Evolutionary conservation across 176 grass and related monocot species (phyloP).

Genomic region (Oryza officinalis): DNA sequence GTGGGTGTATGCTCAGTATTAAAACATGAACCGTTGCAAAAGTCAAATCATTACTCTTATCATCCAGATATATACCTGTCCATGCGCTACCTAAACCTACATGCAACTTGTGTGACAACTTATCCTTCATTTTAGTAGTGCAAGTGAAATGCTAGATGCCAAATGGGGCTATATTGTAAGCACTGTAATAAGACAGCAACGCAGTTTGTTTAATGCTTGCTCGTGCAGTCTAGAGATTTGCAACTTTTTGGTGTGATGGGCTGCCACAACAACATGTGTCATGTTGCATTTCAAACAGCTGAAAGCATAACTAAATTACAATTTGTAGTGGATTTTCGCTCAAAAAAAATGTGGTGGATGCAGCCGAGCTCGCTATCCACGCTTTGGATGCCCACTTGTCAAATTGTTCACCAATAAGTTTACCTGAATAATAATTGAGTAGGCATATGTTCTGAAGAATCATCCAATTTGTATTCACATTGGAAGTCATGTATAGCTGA

Average conservation of each 20-base stretch:
- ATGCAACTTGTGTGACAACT: slow-evolving; percentile 28
- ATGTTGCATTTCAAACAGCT: slow-evolving; percentile 12
- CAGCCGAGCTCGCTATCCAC: background rate
- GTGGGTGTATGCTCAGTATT: slow-evolving; percentile 3
- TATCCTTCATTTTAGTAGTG: slow-evolving; percentile 31
- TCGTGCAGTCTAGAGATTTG: slow-evolving; percentile 36
- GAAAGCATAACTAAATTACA: background rate
- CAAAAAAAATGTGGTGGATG: background rate
- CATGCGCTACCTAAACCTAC: slow-evolving; percentile 27
- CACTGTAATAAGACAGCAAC: background rate
- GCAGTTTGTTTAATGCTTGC: background rate
- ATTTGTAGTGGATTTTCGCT: too few relatives aligned
- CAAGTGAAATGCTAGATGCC: background rate
- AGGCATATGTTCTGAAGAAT: background rate
- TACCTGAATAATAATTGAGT: background rate
- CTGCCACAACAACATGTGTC: background rate
- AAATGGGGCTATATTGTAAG: slow-evolving; percentile 6
- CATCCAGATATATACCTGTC: slow-evolving; percentile 10
- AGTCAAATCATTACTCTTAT: slow-evolving; percentile 15
- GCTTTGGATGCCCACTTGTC: slow-evolving; percentile 4
- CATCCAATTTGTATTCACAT: background rate
- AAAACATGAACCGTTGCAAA: slow-evolving; percentile 6
- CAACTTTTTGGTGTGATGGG: slow-evolving; percentile 13
- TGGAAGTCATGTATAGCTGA: background rate
- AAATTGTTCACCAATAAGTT: background rate